Base-by-base conservation (phyloP, 495 filamentous ascomycete genomes). In the Penicillium paxilli region DNA sequence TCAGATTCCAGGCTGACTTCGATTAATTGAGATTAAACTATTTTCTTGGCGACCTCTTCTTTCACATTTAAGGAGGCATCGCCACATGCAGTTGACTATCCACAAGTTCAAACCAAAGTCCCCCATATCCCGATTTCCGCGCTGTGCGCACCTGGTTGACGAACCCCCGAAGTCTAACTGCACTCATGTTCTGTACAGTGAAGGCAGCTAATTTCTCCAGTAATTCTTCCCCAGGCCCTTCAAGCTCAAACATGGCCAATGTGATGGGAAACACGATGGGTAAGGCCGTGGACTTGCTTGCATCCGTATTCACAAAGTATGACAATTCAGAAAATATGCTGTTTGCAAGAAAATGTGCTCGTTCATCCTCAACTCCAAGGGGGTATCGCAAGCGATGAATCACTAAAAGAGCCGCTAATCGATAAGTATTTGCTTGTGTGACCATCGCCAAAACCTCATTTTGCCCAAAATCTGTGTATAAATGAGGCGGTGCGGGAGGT, bases 361-460 rank as follows among this genome's bases (percentile, higher is more conserved):
- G 26, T 7, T 53, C 59, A 26, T 70, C 57, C 25, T 67, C 52
- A 22, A 61, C 40, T 12, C 65, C 65, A 0, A 72, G 52, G 8
- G 66, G 59, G 35, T 65, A 67, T 30, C 70, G 69, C 38, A 70
- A 52, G 2, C 67, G 65, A 28, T 73, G 70, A 41, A 70, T 61
- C 14, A 70, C 33, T 19, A 73, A 51, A 11, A 73, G 62, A 22
- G 46, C 61, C 1, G 64, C 69, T 3, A 66, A 46, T 2, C 68
- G 62, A 52, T 73, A 73, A 4, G 66, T 56, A 19, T 55, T 63
- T 6, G 70, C 68, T 55, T 73, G 70, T 5, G 66, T 63, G 21
- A 63, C 50, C 60, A 73, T 68, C 2, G 57, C 58, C 7, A 63
- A 24, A 21, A 67, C 51, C 24, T 71, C 68, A 37, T 61, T 32